Conservation (phyloP, 352 stramenopile genomes). For the Phytophthora brassicae region DNA sequence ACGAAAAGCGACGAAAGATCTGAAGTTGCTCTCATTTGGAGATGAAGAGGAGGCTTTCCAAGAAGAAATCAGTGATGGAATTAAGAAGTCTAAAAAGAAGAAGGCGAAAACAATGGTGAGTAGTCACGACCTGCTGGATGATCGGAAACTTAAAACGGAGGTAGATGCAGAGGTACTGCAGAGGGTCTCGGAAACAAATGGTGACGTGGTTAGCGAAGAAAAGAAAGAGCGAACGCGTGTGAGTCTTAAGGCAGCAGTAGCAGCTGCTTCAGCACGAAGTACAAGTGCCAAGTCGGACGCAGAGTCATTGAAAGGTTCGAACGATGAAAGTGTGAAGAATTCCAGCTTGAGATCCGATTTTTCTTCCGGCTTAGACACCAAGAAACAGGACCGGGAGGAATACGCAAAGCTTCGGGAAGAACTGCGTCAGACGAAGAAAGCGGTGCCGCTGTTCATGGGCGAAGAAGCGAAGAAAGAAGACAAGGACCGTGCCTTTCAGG, state of each 20-base stretch:
- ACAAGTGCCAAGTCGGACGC: slow-evolving; percentile 4
- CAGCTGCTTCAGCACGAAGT: slow-evolving; percentile 22
- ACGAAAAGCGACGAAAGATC: slow-evolving; percentile 91
- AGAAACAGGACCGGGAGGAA: slow-evolving; percentile 49
- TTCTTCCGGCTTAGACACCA: slow-evolving; percentile 12
- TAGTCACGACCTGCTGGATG: slow-evolving; percentile 68
- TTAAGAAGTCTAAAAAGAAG: slow-evolving; percentile 50
- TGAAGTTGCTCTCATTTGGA: slow-evolving; percentile 96
- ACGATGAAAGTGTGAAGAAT: slow-evolving; percentile 29
- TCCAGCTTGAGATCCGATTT: slow-evolving; percentile 5
- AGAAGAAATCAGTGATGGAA: slow-evolving; percentile 35
- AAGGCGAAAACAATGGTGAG: slow-evolving; percentile 71
- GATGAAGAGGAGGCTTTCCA: slow-evolving; percentile 85
- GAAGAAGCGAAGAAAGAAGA: slow-evolving; percentile 63
- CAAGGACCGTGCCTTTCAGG: slow-evolving; percentile 50
- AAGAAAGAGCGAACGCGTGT: slow-evolving; percentile 42
- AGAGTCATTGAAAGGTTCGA: not conserved
- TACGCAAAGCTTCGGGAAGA: slow-evolving; percentile 72
- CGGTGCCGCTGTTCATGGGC: slow-evolving; percentile 53
- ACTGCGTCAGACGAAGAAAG: slow-evolving; percentile 64
- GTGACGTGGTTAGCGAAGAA: slow-evolving; percentile 10
- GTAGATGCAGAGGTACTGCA: slow-evolving; percentile 61
- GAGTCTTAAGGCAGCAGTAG: slow-evolving; percentile 52
- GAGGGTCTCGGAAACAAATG: slow-evolving; percentile 46
- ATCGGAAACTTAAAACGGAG: slow-evolving; percentile 62